Evolutionary conservation across 495 filamentous ascomycete species (phyloP).

Genomic region (Talaromyces trachyspermus): DNA sequence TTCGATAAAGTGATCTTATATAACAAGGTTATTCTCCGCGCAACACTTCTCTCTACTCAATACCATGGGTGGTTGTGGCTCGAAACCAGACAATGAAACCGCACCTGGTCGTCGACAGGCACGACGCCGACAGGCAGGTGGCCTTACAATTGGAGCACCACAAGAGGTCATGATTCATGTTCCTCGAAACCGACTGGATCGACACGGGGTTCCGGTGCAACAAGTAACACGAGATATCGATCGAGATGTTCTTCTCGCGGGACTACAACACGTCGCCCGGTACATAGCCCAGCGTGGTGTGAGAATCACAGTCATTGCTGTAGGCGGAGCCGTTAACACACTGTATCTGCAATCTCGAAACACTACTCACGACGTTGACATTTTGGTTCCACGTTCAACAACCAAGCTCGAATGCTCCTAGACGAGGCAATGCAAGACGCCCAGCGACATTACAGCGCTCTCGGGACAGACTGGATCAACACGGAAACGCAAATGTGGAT

Average conservation of each 20-base stretch:
- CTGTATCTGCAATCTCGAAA: not conserved
- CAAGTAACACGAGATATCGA: too few relatives aligned
- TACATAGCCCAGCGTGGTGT: not conserved
- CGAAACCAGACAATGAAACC: too few relatives aligned
- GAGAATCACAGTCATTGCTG: not conserved
- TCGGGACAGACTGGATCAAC: not conserved
- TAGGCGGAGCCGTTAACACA: slow-evolving; percentile 1
- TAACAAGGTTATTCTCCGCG: too few relatives aligned
- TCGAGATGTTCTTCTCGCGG: not conserved
- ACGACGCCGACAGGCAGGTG: too few relatives aligned
- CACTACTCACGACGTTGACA: slow-evolving; percentile 1
- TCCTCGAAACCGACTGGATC: too few relatives aligned
- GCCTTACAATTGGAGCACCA: too few relatives aligned
- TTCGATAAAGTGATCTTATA: too few relatives aligned
- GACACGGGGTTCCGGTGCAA: too few relatives aligned
- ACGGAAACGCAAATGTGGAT: not conserved
- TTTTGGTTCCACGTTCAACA: not conserved
- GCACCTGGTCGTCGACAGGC: too few relatives aligned
- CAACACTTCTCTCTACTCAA: too few relatives aligned
- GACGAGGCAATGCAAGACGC: not conserved
- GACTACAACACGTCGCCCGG: not conserved
- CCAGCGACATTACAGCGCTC: not conserved
- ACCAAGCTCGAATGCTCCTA: not conserved
- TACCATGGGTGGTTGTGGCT: too few relatives aligned
- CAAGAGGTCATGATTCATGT: too few relatives aligned